Evolutionary conservation across 352 stramenopile species (phyloP).

Genomic region (Pythium chondricola): DNA sequence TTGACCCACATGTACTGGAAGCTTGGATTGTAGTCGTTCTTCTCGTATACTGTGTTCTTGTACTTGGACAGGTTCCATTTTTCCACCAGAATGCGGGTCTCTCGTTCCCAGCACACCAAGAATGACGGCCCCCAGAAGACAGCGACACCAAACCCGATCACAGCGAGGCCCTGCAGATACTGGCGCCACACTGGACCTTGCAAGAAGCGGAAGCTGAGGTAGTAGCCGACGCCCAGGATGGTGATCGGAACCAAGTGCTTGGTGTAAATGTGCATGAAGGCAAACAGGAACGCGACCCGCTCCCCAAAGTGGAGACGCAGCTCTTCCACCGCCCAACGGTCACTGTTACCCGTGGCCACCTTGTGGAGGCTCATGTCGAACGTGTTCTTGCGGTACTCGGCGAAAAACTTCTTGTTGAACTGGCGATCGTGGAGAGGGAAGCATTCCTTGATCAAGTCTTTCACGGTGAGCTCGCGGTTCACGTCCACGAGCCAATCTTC

Average conservation of each 20-base stretch:
- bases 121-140: constrained; percentile 83
- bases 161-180: constrained; percentile 64
- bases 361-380: constrained; percentile 69
- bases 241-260: constrained; percentile 79
- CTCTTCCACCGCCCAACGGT: constrained; percentile 84
- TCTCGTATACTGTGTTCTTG: constrained; percentile 86
- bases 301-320: constrained; percentile 84
- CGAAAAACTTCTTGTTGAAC: constrained; percentile 87
- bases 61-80: constrained; percentile 88
- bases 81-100: constrained; percentile 82
- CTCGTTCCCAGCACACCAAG: constrained; percentile 78
- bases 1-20: constrained; percentile 86
- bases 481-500: constrained; percentile 84
- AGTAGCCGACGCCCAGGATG: constrained; percentile 59
- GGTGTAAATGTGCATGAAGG: constrained; percentile 89
- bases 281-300: constrained; percentile 85
- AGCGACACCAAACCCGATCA: constrained; percentile 65
- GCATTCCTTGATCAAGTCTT: constrained; percentile 69
- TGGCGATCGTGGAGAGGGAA: constrained; percentile 80
- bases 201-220: constrained; percentile 67
- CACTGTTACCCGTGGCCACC: constrained; percentile 62
- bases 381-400: constrained; percentile 78
- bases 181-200: constrained; percentile 48
- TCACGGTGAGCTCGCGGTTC: constrained; percentile 75
- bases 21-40: constrained; percentile 78